A percentile compares a stretch with the other conserved stretches of the same genome.
phyloP scores from a whole-genome alignment of 2,329 filamentous ascomycete species.

The Calonectria ilicicola region DNA sequence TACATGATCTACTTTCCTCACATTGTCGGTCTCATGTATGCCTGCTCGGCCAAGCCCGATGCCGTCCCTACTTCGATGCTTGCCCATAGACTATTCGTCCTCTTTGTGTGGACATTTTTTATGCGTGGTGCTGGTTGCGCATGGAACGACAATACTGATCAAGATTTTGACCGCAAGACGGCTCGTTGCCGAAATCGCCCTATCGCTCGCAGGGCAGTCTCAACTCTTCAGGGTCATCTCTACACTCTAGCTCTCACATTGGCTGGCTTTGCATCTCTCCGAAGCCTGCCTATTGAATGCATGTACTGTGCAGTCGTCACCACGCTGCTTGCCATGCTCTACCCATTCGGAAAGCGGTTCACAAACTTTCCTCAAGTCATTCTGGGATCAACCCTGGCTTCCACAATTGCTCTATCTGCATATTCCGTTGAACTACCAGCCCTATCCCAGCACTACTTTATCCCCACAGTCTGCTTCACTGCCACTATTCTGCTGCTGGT shows the following conservation, averaged over 20 bases:
- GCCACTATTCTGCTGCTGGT: constrained; percentile 40
- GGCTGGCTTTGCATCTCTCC: neutral
- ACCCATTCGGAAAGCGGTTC: constrained; percentile 64
- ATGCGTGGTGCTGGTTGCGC: constrained; percentile 58
- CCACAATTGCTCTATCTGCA: constrained; percentile 24
- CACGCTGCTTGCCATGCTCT: constrained; percentile 56
- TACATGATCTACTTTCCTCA: constrained; percentile 66
- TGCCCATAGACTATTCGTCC: constrained; percentile 50
- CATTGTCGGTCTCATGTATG: constrained; percentile 57
- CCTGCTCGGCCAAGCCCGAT: constrained; percentile 52
- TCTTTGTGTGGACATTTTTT: constrained; percentile 55
- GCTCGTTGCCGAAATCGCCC: constrained; percentile 60
- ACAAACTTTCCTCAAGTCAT: constrained; percentile 65
- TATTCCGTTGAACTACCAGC: constrained; percentile 31
- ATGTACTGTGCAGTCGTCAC: constrained; percentile 53
- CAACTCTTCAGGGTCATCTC: constrained; percentile 54
- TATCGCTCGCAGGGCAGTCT: constrained; percentile 63
- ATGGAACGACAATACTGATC: constrained; percentile 68
- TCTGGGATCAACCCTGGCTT: constrained; percentile 63
- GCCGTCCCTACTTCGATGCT: constrained; percentile 42
- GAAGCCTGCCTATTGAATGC: constrained; percentile 23
- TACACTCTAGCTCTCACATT: constrained; percentile 17
- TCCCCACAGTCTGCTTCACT: constrained; percentile 33
- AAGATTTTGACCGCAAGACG: constrained; percentile 64
- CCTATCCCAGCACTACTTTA: constrained; percentile 22